These are phyloP conservation scores for Penicillium sp. DNA, from an alignment of 2,329 filamentous ascomycete genomes.

Conservation along the genomic window DNA sequence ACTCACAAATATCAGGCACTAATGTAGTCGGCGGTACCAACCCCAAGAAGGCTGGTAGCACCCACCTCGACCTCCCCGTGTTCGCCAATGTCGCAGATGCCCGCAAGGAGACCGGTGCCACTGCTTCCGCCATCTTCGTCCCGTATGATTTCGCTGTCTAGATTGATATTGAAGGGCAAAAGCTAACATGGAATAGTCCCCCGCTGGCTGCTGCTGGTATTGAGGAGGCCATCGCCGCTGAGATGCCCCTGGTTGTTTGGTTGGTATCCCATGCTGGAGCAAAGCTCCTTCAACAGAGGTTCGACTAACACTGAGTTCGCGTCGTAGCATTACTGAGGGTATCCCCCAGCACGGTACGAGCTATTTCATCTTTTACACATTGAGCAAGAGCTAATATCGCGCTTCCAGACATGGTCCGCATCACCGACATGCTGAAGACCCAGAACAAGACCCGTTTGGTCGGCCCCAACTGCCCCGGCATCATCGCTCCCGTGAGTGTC, in stretches of 20 bases:
- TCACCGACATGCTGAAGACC: conserved; percentile 95
- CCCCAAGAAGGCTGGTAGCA: conserved; percentile 92
- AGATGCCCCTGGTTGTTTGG: conserved; percentile 92
- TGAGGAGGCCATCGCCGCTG: conserved; percentile 88
- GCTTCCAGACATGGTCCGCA: conserved; percentile 86
- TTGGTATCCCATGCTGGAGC: conserved; percentile 30
- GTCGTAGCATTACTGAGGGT: conserved; percentile 75
- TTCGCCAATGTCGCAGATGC: conserved; percentile 86
- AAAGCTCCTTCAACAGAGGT: conserved; percentile 3
- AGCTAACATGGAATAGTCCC: conserved; percentile 55
- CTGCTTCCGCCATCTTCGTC: conserved; percentile 91
- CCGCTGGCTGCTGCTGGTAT: conserved; percentile 90
- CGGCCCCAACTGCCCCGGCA: conserved; percentile 95
- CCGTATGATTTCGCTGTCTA: conserved; percentile 55
- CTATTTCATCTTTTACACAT: conserved; percentile 11
- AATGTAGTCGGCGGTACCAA: conserved; percentile 98
- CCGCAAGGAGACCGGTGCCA: conserved; percentile 83
- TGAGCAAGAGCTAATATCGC: conserved; percentile 16
- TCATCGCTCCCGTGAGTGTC: conserved; percentile 67
- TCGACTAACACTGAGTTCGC: conserved; percentile 11
- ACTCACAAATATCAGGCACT: conserved; percentile 59
- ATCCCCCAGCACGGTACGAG: conserved; percentile 90
- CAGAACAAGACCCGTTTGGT: conserved; percentile 96
- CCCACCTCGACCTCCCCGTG: conserved; percentile 86
- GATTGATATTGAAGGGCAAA: neutral